A percentile compares a stretch with the other conserved stretches of the same genome.
Conservation (phyloP, 192 early-diverging fungal species). For the Coemansia sp. region DNA sequence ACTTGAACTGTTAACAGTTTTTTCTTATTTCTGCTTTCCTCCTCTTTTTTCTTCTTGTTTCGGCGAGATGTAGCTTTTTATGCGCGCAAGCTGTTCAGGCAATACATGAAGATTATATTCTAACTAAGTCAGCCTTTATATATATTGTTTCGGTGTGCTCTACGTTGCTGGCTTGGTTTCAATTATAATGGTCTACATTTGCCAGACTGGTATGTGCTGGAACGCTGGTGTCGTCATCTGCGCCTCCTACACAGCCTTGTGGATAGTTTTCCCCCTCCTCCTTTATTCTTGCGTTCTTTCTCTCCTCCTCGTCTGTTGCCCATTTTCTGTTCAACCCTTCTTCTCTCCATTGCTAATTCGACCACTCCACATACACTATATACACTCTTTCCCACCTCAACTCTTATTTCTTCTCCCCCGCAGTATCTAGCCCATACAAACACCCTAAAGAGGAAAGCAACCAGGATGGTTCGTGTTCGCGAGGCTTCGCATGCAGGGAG, state of each 20-base stretch:
- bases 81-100: no score
- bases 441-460: not conserved
- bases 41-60: not conserved
- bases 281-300: not conserved
- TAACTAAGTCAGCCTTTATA: no score
- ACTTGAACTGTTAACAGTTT: not conserved
- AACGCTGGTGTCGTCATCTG: not conserved
- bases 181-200: no score
- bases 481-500: slow-evolving; percentile 67
- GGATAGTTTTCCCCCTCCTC: not conserved
- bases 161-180: no score
- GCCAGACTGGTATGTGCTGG: not conserved
- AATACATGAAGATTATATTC: no score
- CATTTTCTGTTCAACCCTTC: not conserved
- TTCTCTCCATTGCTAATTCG: no score
- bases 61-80: no score
- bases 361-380: not conserved
- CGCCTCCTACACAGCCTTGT: not conserved
- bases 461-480: slow-evolving; percentile 25
- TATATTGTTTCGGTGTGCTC: no score
- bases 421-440: no score
- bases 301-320: not conserved
- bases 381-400: not conserved
- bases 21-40: not conserved
- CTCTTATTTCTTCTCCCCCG: not conserved